These are phyloP conservation scores for Diversispora eburnea DNA, from an alignment of 192 early-diverging fungal species.

Conservation along the genomic window DNA sequence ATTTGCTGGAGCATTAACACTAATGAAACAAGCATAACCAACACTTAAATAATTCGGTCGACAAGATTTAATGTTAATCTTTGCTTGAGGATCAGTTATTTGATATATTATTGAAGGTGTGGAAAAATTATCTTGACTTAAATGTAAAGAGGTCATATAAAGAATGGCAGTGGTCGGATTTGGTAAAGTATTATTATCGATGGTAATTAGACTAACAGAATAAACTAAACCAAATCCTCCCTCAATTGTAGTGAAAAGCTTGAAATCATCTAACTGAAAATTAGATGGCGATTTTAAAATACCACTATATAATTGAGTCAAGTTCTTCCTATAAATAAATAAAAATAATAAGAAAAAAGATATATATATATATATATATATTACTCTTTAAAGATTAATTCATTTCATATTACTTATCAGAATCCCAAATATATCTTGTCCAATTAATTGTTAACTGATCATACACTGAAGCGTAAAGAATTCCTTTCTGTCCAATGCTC, in stretches of 20 bases:
- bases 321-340: background rate
- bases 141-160: background rate
- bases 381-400: background rate
- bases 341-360: background rate
- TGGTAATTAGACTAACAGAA: background rate
- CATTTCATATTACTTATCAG: background rate
- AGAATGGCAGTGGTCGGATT: background rate
- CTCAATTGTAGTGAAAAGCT: background rate
- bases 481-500: background rate
- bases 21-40: background rate
- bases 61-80: background rate
- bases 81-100: background rate
- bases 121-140: background rate
- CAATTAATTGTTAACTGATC: background rate
- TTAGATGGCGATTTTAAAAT: background rate
- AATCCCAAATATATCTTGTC: background rate
- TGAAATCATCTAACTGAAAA: background rate
- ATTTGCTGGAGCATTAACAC: background rate
- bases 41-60: background rate
- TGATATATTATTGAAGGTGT: background rate
- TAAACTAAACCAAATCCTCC: constrained; percentile 6
- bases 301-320: background rate
- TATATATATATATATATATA: background rate
- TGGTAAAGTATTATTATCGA: background rate
- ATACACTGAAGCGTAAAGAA: background rate